Base-by-base conservation (phyloP, 192 early-diverging fungal species). In the Gamsiella multidivaricata region DNA sequence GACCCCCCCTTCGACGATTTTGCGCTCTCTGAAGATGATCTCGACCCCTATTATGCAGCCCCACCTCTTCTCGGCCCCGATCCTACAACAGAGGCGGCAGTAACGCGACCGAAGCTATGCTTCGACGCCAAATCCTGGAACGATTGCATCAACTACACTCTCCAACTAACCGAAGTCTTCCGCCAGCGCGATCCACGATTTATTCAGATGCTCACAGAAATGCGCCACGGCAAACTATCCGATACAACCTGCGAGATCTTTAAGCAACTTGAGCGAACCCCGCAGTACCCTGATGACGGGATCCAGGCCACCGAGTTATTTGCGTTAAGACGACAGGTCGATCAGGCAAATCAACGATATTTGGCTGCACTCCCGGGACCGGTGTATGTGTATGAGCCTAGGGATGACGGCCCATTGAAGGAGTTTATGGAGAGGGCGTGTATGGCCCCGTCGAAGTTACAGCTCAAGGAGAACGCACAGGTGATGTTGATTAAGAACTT, bases 401-500 rank as follows among this genome's bases (percentile, higher is more conserved):
- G 43, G 18, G 92, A 94, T 64, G 51, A 56, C 39, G 70, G 71
- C 23, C 75, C 70, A 1, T 18, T 68, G 80, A 37, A 37, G 43
- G 31, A 72, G 59, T 56, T 53, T 66, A 61, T 69, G 65, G 58
- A 86, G 0, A 83, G 84, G 36, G 69, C 79, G 4, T 88, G 89
- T 62, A 68, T 83, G 22, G 92, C 93, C 0, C 92, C 89, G 0
- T 57, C 78, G 3, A 47, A 61, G 20, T 81, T 98, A 8, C 83
- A 87, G 50, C 74, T 98, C 23, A 95, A 95, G 81, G 28, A 79
- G 8, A 65, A 86, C 51, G 92, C 94, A 3, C 96, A 96, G 68
- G 96, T 98, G 2, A 95, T 95, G 92, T 80, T 98, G 51, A 81
- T 92, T 33, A 94, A 93, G 65, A 93, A 94, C 61, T 73, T 90